Base-by-base conservation (phyloP, 2,329 filamentous ascomycete species). In the Camillea tinctor region DNA sequence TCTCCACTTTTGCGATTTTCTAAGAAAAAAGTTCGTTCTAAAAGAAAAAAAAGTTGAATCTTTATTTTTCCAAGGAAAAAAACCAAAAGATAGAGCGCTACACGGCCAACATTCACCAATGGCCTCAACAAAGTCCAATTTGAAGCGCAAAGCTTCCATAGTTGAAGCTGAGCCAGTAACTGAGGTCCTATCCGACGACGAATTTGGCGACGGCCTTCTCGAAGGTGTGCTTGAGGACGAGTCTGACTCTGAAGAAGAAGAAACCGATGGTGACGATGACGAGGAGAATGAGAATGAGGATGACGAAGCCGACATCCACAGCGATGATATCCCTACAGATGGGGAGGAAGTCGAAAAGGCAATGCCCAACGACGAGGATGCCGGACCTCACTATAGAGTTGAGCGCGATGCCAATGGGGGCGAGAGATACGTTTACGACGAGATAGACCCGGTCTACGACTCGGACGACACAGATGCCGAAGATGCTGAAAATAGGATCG, bases 361-460 rank as follows among this genome's bases (percentile, higher is more conserved):
- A 62, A 75, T 66, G 13, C 62, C 70, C 21, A 74, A 78, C n/a
- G 70, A 74, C 21, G 71, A 71, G 2, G 74, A 78, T 5, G 75
- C 77, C 40, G 74, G 75, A 21, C 75, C 77, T 59, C 81, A 82
- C 64, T 86, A 85, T 65, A 80, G 78, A 56, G 74, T 88, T 50
- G 82, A 89, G 50, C 89, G 84, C 59, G 95, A 97, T 71, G 94
- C 95, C 68, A 95, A 97, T 77, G 95, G 95, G 61, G 91, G 92
- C 69, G 86, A 88, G 65, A 88, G 95, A 74, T 99, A 96, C 73
- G 84, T 97, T 51, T 99, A 98, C 77, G 86, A 90, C 64, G 95
- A 98, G 73, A 93, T 99, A 64, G 90, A 98, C 67, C 92, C 94
- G 2, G 89, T 93, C 57, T 97, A 99, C 77, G 95, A 98, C 72